These are phyloP conservation scores for Oehlia diaphana DNA, from an alignment of 192 early-diverging fungal species.

Conservation along the genomic window DNA sequence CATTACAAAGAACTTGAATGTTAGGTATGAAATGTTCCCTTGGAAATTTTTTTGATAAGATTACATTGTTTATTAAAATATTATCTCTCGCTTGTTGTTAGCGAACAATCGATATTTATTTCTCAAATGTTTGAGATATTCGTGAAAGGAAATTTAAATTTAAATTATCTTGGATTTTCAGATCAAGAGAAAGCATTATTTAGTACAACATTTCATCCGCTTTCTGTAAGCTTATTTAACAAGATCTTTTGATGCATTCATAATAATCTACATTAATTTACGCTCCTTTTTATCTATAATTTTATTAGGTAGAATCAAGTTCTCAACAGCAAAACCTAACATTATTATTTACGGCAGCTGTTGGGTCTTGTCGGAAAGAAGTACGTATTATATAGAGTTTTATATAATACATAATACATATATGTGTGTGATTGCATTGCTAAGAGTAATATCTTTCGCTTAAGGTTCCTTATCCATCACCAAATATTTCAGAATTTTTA, in stretches of 20 bases:
- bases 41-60: not conserved
- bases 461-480: constrained; percentile 54
- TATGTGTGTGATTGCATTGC: not conserved
- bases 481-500: constrained; percentile 44
- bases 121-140: not conserved
- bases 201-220: not conserved
- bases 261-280: not conserved
- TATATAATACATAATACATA: not conserved
- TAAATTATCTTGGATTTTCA: not conserved
- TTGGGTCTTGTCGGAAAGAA: constrained; percentile 31
- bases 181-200: not conserved
- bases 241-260: constrained; percentile 30
- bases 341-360: constrained; percentile 29
- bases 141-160: not conserved
- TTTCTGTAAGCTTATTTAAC: not conserved
- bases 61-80: not conserved
- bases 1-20: constrained; percentile 45
- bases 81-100: not conserved
- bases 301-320: constrained; percentile 26
- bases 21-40: constrained; percentile 36
- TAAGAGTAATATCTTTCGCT: not conserved
- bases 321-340: constrained; percentile 22
- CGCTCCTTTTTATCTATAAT: not conserved
- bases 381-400: constrained; percentile 2
- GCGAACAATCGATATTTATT: not conserved